Conservation (phyloP, 441 rosid genomes). For the Corymbia citriodora region DNA sequence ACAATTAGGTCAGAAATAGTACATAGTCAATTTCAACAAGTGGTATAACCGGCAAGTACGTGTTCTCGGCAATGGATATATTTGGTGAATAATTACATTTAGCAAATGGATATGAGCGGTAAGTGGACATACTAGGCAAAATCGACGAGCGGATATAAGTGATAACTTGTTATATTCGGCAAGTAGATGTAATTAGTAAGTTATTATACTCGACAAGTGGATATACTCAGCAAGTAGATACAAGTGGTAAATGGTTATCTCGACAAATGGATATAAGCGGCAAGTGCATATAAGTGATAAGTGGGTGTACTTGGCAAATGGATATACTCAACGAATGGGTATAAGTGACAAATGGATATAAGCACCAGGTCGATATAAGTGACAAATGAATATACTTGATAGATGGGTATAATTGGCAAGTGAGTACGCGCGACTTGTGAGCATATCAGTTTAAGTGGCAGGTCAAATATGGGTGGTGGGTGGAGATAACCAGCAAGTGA, state of each 20-base stretch:
- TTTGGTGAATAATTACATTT: not conserved
- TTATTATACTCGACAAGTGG: not conserved
- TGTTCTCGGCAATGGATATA: not conserved
- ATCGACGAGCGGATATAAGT: not conserved
- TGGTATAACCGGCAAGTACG: not conserved
- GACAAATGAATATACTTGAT: not conserved
- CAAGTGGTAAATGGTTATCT: not conserved
- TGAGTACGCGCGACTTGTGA: not conserved
- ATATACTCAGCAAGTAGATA: not conserved
- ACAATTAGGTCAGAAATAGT: not conserved
- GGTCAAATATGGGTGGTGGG: not conserved
- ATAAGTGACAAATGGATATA: not conserved
- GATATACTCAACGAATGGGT: not conserved
- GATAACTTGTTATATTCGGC: not conserved
- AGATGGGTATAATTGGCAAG: not conserved
- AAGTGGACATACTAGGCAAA: not conserved
- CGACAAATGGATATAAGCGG: not conserved
- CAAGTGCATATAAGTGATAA: not conserved
- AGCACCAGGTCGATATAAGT: not conserved
- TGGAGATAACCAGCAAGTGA: accelerated
- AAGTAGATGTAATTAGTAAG: not conserved
- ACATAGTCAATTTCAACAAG: not conserved
- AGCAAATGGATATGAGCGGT: not conserved
- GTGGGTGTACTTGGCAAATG: not conserved
- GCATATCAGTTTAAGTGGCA: not conserved